Percentiles rank a stretch among this genome's conserved stretches.
Evolutionary conservation across 495 filamentous ascomycete genomes (phyloP).

Genomic region (Tuber umbilicatum): DNA sequence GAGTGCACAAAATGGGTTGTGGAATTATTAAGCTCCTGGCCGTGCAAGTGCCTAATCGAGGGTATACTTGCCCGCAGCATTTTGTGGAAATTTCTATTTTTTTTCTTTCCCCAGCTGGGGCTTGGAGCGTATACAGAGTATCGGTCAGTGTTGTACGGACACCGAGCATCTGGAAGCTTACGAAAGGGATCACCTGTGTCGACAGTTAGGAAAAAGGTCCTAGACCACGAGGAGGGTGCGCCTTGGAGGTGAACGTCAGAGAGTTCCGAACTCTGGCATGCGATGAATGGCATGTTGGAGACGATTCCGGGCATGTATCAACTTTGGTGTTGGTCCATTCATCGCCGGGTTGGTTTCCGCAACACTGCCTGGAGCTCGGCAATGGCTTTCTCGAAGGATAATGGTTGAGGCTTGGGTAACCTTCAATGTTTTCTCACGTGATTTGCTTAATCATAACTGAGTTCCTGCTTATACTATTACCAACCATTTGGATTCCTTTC

Average conservation of each 20-base stretch:
- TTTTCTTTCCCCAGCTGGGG: not conserved
- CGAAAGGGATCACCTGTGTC: not conserved
- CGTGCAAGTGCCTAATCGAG: not conserved
- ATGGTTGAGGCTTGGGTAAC: not conserved
- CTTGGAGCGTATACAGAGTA: not conserved
- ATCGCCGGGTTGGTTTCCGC: not conserved
- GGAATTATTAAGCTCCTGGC: not conserved
- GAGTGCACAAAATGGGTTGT: not conserved
- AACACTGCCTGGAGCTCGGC: not conserved
- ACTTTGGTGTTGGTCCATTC: not conserved
- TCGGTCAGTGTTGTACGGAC: not conserved
- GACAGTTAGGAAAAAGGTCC: not conserved
- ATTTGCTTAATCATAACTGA: not conserved
- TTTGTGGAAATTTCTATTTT: not conserved
- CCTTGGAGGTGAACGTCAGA: constrained; percentile 14
- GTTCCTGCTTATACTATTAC: no score
- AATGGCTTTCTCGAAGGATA: not conserved
- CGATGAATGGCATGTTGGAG: not conserved
- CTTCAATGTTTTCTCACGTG: not conserved
- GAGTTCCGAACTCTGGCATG: not conserved
- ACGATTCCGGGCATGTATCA: not conserved
- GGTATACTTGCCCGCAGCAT: not conserved
- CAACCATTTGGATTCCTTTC: not conserved
- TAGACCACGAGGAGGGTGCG: constrained; percentile 12
- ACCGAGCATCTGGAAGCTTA: not conserved